Evolutionary conservation across 306 rosid species (phyloP).

Genomic region (Cicer chorassanicum): DNA sequence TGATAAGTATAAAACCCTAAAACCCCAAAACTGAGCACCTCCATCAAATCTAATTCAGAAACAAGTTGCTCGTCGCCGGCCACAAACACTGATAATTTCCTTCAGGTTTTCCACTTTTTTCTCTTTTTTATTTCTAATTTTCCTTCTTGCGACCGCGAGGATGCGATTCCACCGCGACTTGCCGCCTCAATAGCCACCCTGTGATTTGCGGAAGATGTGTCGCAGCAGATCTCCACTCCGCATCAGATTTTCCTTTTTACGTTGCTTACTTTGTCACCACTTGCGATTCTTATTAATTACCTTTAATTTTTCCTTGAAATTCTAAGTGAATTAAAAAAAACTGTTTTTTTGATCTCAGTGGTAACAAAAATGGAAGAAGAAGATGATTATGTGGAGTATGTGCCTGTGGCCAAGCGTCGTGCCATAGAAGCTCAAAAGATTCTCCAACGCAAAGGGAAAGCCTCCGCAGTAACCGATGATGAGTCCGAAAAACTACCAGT

Average conservation of each 20-base stretch:
- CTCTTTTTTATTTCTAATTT: too few species aligned
- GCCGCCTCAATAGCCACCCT: too few species aligned
- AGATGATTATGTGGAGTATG: constrained; percentile 77
- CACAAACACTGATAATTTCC: too few species aligned
- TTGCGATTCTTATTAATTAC: background rate
- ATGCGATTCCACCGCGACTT: too few species aligned
- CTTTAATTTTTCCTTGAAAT: constrained; percentile 3
- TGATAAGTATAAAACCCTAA: too few species aligned
- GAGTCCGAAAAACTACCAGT: constrained; percentile 65
- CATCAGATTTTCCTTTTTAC: too few species aligned
- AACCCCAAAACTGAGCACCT: too few species aligned
- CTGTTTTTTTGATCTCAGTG: background rate
- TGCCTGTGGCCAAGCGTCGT: constrained; percentile 90
- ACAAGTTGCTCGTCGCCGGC: background rate
- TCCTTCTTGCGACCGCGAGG: too few species aligned
- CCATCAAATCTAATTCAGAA: too few species aligned
- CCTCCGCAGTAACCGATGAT: constrained; percentile 55
- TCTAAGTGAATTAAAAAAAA: background rate
- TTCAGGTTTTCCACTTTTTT: too few species aligned
- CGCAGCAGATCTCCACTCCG: too few species aligned
- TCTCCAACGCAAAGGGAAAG: constrained; percentile 80
- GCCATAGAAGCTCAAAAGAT: constrained; percentile 86
- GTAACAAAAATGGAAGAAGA: constrained; percentile 69
- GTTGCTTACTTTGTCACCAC: background rate
- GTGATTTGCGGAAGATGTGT: too few species aligned